These are phyloP conservation scores for Canavalia ensiformis DNA, from an alignment of 306 rosid genomes.

Conservation along the genomic window DNA sequence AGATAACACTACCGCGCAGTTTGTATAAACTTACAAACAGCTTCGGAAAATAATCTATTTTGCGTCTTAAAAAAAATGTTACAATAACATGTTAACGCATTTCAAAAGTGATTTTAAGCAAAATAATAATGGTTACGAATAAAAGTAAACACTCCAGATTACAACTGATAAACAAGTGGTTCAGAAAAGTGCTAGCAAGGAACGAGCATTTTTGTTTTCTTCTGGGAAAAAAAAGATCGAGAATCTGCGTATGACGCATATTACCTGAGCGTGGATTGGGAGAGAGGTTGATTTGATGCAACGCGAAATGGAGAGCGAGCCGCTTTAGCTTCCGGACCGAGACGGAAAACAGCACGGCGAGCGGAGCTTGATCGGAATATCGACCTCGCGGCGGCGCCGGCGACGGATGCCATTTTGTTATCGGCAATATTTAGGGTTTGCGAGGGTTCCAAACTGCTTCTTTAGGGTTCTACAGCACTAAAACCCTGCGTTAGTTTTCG, in stretches of 20 bases:
- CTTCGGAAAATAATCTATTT: neutral
- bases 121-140: no score
- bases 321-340: conserved; percentile 67
- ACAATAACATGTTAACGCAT: no score
- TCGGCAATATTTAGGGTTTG: conserved; percentile 40
- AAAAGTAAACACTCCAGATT: no score
- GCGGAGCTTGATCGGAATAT: conserved; percentile 71
- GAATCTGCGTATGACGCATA: neutral
- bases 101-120: no score
- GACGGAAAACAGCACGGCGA: conserved; percentile 56
- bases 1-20: neutral
- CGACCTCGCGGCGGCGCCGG: conserved; percentile 68
- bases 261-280: conserved; percentile 67
- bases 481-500: conserved; percentile 18
- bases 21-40: neutral
- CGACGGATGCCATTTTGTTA: conserved; percentile 69
- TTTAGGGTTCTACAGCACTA: conserved; percentile 44
- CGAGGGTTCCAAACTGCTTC: neutral
- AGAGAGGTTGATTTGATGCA: conserved; percentile 58
- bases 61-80: no score
- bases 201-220: neutral
- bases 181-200: neutral
- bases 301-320: conserved; percentile 67
- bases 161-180: neutral
- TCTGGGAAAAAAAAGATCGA: neutral